Evolutionary conservation across 306 rosid genomes (phyloP).

Genomic region (Castanea crenata): DNA sequence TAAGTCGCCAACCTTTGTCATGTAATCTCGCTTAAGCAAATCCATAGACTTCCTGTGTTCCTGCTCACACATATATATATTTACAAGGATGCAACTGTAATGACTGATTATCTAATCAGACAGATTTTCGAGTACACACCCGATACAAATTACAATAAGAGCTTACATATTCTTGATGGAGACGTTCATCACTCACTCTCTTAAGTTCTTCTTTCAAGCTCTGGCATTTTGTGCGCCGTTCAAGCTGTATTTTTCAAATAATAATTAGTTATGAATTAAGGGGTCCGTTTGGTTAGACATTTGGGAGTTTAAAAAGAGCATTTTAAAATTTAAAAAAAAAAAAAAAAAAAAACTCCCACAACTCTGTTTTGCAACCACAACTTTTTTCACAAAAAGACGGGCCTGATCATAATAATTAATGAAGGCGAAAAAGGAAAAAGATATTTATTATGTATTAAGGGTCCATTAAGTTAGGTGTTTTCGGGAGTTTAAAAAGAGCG

Average conservation of each 20-base stretch:
- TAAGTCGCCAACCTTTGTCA: constrained; percentile 38
- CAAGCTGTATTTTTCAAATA: constrained; percentile 42
- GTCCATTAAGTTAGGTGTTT: no score
- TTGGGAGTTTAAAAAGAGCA: no score
- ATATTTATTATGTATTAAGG: no score
- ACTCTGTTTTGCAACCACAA: no score
- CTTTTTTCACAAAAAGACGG: no score
- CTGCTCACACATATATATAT: constrained; percentile 27
- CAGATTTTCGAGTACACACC: not conserved
- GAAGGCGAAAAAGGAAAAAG: no score
- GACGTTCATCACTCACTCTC: constrained; percentile 34
- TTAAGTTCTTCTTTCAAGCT: constrained; percentile 55
- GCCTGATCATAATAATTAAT: no score
- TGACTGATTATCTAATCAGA: not conserved
- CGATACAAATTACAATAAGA: not conserved
- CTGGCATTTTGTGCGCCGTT: constrained; percentile 46
- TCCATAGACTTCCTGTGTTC: constrained; percentile 40
- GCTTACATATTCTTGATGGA: constrained; percentile 41
- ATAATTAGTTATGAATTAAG: no score
- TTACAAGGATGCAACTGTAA: not conserved
- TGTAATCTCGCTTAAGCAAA: constrained; percentile 50
- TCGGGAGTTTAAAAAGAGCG: no score
- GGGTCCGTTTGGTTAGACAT: no score
- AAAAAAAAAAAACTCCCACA: no score
- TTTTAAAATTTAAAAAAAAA: no score